These are phyloP conservation scores for Cetraspora pellucida DNA, from an alignment of 192 early-diverging fungal genomes.

Conservation along the genomic window DNA sequence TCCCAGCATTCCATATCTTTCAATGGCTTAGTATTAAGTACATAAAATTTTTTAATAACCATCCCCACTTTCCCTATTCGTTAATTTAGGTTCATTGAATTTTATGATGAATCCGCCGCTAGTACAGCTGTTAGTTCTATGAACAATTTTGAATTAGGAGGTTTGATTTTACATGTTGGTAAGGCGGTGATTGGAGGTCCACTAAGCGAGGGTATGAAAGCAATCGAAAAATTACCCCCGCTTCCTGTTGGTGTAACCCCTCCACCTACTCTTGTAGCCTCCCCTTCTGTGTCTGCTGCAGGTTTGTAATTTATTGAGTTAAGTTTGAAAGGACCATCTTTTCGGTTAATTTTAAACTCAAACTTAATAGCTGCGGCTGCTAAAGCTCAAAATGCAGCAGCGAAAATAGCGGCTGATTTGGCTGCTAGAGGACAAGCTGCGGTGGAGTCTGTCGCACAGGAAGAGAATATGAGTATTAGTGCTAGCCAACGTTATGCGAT, in stretches of 20 bases:
- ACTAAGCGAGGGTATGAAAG: slow-evolving; percentile 78
- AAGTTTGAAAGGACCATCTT: not conserved
- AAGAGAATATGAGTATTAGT: slow-evolving; percentile 57
- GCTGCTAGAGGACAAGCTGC: slow-evolving; percentile 46
- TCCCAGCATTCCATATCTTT: slow-evolving; percentile 7
- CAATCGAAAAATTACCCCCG: slow-evolving; percentile 59
- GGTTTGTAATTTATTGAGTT: slow-evolving; percentile 26
- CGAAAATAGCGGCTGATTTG: slow-evolving; percentile 49
- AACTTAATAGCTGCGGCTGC: slow-evolving; percentile 39
- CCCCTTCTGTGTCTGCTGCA: slow-evolving; percentile 38
- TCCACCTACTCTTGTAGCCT: slow-evolving; percentile 21
- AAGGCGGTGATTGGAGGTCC: slow-evolving; percentile 77
- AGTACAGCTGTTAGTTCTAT: slow-evolving; percentile 64
- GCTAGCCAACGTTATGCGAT: slow-evolving; percentile 64
- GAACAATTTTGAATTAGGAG: slow-evolving; percentile 81
- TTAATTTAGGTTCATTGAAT: slow-evolving; percentile 74
- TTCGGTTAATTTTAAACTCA: not conserved
- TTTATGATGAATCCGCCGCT: slow-evolving; percentile 61
- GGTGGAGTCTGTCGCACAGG: slow-evolving; percentile 56
- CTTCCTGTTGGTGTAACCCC: slow-evolving; percentile 27
- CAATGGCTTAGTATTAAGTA: slow-evolving; percentile 20
- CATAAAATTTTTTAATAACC: slow-evolving; percentile 12
- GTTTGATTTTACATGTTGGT: slow-evolving; percentile 66
- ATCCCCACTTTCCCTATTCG: slow-evolving; percentile 1
- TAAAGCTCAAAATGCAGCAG: slow-evolving; percentile 50